Conservation (phyloP, 352 stramenopile species). For the Pythium brassicae region DNA sequence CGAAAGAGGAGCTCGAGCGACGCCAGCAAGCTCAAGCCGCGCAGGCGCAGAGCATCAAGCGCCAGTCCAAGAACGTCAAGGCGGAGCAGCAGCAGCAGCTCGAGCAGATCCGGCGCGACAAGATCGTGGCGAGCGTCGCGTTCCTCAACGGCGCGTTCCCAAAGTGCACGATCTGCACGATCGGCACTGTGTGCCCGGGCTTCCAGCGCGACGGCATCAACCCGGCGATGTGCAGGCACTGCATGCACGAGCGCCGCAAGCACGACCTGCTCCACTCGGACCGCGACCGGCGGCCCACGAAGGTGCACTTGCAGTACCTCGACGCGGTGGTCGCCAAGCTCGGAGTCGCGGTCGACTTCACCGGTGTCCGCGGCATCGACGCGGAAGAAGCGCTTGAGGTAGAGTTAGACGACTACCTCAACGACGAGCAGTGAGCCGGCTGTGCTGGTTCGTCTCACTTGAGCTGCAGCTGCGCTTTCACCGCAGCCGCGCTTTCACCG, state of each 20-base stretch:
- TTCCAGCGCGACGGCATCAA: conserved; percentile 72
- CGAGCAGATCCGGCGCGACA: conserved; percentile 39
- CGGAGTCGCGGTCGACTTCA: conserved; percentile 49
- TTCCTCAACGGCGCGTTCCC: conserved; percentile 55
- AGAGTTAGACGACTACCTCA: conserved; percentile 27
- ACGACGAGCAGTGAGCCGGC: neutral
- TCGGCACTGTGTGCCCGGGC: conserved; percentile 59
- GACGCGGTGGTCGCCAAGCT: conserved; percentile 46
- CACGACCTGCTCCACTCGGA: conserved; percentile 47
- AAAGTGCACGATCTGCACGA: conserved; percentile 63
- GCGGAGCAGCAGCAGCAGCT: conserved; percentile 33
- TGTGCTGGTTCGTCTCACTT: neutral
- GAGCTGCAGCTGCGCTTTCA: conserved; percentile 3
- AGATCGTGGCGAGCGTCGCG: conserved; percentile 35
- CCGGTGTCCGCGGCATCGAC: conserved; percentile 45
- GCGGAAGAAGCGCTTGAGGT: conserved; percentile 51
- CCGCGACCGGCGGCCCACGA: conserved; percentile 28
- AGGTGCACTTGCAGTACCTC: conserved; percentile 34
- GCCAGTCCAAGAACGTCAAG: conserved; percentile 44
- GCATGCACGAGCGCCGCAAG: conserved; percentile 66
- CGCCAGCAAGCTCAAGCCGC: conserved; percentile 32
- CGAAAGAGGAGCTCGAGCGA: conserved; percentile 56
- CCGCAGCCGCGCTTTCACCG: neutral
- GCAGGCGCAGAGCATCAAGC: conserved; percentile 40
- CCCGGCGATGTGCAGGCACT: conserved; percentile 68